Evolutionary conservation across 805 yeast species (phyloP).

Genomic region (Saturnispora sekii): DNA sequence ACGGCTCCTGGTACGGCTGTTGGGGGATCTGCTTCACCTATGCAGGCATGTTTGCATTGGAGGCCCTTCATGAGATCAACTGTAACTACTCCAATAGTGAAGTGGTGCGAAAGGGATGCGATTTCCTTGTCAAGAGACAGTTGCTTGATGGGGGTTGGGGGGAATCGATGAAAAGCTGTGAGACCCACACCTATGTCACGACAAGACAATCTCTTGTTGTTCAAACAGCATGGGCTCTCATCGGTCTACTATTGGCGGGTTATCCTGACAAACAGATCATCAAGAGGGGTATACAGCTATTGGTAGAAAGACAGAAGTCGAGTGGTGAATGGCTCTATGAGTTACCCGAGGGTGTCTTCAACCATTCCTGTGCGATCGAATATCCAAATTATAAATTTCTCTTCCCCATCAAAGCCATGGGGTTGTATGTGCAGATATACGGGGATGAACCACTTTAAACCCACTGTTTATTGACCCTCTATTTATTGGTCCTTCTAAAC

Average conservation of each 20-base stretch:
- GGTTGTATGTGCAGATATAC: conserved; percentile 39
- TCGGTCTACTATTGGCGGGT: conserved; percentile 69
- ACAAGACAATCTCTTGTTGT: conserved; percentile 55
- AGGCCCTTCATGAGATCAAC: conserved; percentile 71
- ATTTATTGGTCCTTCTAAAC: conserved; percentile 36
- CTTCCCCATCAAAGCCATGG: conserved; percentile 89
- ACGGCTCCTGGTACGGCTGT: conserved; percentile 97
- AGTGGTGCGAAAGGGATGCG: conserved; percentile 68
- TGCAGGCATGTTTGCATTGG: conserved; percentile 97
- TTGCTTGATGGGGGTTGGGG: conserved; percentile 95
- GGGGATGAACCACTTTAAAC: conserved; percentile 16
- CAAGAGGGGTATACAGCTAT: conserved; percentile 48
- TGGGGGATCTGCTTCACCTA: conserved; percentile 98
- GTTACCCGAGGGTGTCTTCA: conserved; percentile 90
- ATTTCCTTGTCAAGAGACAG: conserved; percentile 68
- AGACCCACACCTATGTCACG: conserved; percentile 64
- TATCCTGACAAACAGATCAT: conserved; percentile 66
- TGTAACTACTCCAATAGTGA: conserved; percentile 51
- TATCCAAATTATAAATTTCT: conserved; percentile 88
- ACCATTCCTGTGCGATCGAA: conserved; percentile 85
- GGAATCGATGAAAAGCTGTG: conserved; percentile 86
- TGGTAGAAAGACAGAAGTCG: conserved; percentile 55
- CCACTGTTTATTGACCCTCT: background rate
- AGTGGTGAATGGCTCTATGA: conserved; percentile 85
- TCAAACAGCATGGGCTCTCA: conserved; percentile 88